These are phyloP conservation scores for Boletus pseudo-olivaceus DNA, from an alignment of 768 basidiomycete genomes.

Conservation along the genomic window DNA sequence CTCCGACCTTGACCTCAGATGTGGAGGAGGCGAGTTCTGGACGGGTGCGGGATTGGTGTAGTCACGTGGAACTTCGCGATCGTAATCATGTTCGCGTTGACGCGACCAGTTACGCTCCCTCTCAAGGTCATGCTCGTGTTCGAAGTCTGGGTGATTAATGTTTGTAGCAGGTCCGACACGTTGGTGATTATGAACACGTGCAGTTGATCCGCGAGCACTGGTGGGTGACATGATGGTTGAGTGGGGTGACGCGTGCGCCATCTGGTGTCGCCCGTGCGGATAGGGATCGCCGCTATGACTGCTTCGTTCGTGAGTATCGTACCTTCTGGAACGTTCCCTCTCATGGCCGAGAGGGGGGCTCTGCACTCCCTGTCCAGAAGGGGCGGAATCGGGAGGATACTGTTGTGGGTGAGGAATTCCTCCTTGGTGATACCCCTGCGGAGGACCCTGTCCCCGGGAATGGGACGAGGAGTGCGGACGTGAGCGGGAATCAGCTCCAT, in stretches of 20 bases:
- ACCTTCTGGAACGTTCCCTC: slow-evolving; percentile 44
- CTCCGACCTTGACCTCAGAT: slow-evolving; percentile 37
- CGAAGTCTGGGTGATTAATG: slow-evolving; percentile 40
- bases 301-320: slow-evolving; percentile 43
- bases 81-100: slow-evolving; percentile 42
- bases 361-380: slow-evolving; percentile 44
- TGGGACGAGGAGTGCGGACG: slow-evolving; percentile 51
- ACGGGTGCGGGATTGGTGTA: slow-evolving; percentile 23
- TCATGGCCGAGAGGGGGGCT: slow-evolving; percentile 48
- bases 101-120: slow-evolving; percentile 40
- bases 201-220: slow-evolving; percentile 32
- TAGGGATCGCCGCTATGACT: slow-evolving; percentile 34
- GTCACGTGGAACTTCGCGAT: slow-evolving; percentile 35
- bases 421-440: slow-evolving; percentile 33
- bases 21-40: slow-evolving; percentile 42
- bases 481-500: slow-evolving; percentile 43
- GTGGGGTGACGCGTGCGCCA: slow-evolving; percentile 32
- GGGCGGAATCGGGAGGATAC: slow-evolving; percentile 43
- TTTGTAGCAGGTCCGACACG: slow-evolving; percentile 61
- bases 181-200: slow-evolving; percentile 61
- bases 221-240: slow-evolving; percentile 35
- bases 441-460: slow-evolving; percentile 42
- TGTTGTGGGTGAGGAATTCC: slow-evolving; percentile 42
- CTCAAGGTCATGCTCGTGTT: slow-evolving; percentile 44
- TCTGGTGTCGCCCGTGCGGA: slow-evolving; percentile 30